phyloP scores from a whole-genome alignment of 805 yeast species.

The Monosporozyma servazzii region DNA sequence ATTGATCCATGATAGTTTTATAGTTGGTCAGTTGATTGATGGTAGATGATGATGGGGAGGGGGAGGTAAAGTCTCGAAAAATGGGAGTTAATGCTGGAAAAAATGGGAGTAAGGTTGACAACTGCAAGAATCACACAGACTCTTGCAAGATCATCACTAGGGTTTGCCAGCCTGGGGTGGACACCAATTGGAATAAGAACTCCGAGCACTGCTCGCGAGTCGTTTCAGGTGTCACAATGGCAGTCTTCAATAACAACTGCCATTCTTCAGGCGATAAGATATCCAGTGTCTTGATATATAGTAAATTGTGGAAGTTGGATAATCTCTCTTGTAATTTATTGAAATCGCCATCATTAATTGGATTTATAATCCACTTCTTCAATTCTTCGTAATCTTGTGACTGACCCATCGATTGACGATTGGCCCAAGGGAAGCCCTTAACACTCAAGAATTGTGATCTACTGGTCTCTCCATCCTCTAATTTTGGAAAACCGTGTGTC shows the following conservation, averaged over 20 bases:
- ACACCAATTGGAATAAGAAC: conserved; percentile 37
- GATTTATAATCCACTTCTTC: conserved; percentile 37
- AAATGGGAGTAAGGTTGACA: no score
- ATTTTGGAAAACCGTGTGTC: conserved; percentile 85
- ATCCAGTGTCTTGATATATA: conserved; percentile 47
- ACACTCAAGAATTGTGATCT: conserved; percentile 40
- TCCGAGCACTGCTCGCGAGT: conserved; percentile 41
- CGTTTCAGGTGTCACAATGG: conserved; percentile 27
- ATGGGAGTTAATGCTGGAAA: background rate
- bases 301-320: conserved; percentile 71
- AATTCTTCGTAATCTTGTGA: conserved; percentile 57
- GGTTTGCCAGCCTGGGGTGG: conserved; percentile 75
- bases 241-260: conserved; percentile 39
- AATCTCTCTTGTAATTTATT: conserved; percentile 30
- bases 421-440: conserved; percentile 61
- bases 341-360: conserved; percentile 25
- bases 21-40: no score
- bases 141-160: conserved; percentile 45
- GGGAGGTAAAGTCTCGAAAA: no score
- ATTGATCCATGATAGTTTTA: no score
- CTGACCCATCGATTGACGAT: conserved; percentile 66
- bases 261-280: conserved; percentile 52
- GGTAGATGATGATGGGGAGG: background rate
- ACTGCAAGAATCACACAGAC: conserved; percentile 8
- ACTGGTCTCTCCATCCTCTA: conserved; percentile 2